A percentile compares a stretch with the other conserved stretches of the same genome.
Conservation (phyloP, 2,329 filamentous ascomycete genomes). For the Ophiocordyceps sinensis region DNA sequence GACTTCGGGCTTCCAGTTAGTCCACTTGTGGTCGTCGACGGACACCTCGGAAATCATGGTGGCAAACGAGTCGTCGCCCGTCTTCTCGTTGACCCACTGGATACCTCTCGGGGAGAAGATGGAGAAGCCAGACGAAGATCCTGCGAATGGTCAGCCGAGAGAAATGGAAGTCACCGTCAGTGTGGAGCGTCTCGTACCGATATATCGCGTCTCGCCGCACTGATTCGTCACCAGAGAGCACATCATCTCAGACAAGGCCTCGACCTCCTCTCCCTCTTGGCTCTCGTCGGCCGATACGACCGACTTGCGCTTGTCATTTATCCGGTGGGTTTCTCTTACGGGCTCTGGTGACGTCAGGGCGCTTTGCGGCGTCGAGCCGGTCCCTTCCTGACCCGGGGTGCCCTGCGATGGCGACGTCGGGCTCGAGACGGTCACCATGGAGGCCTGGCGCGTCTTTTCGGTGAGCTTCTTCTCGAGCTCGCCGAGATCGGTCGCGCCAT, state of each 20-base stretch:
- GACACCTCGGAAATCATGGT: slow-evolving; percentile 88
- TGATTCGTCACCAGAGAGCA: slow-evolving; percentile 94
- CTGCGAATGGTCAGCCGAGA: slow-evolving; percentile 29
- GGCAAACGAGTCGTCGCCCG: slow-evolving; percentile 88
- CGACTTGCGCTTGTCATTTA: slow-evolving; percentile 18
- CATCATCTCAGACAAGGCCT: slow-evolving; percentile 94
- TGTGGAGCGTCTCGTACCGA: slow-evolving; percentile 45
- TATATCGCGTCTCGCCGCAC: slow-evolving; percentile 87
- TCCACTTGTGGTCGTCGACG: slow-evolving; percentile 88
- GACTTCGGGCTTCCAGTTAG: slow-evolving; percentile 95
- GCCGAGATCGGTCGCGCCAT: slow-evolving; percentile 72
- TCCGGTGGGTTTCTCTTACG: slow-evolving; percentile 18
- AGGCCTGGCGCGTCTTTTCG: slow-evolving; percentile 40
- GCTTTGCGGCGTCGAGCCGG: slow-evolving; percentile 35
- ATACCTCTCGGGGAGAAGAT: slow-evolving; percentile 98
- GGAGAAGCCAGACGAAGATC: slow-evolving; percentile 92
- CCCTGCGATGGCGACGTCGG: slow-evolving; percentile 37
- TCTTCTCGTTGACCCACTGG: slow-evolving; percentile 96
- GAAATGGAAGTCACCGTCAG: not conserved
- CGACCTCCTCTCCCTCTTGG: slow-evolving; percentile 53
- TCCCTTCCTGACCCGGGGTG: slow-evolving; percentile 26
- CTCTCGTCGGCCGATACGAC: slow-evolving; percentile 24
- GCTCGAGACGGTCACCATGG: slow-evolving; percentile 28
- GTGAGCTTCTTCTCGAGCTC: slow-evolving; percentile 66
- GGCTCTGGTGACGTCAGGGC: slow-evolving; percentile 39